A percentile compares a stretch with the other conserved stretches of the same genome.
Evolutionary conservation across 805 yeast genomes (phyloP).

Genomic region (Sugiyamaella boreocaroliniensis): DNA sequence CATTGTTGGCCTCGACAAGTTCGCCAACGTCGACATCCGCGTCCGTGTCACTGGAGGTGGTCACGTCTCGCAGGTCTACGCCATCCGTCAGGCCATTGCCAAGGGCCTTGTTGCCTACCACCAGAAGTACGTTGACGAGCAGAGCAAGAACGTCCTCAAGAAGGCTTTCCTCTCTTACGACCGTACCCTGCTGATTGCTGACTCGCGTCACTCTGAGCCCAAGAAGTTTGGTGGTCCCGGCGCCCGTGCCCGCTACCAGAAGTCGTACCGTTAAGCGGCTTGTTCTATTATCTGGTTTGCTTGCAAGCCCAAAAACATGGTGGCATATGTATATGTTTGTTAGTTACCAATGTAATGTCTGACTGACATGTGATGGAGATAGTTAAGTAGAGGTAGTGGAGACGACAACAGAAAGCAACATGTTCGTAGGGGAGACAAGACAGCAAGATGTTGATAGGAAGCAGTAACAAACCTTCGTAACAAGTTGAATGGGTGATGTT

Average conservation of each 20-base stretch:
- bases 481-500: too few species aligned
- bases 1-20: constrained; percentile 97
- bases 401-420: too few species aligned
- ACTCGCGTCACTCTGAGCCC: constrained; percentile 99
- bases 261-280: constrained; percentile 88
- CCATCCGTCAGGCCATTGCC: constrained; percentile 99
- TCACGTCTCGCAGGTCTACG: constrained; percentile 99
- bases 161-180: constrained; percentile 95
- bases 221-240: constrained; percentile 99
- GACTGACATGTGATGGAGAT: background rate
- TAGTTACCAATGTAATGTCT: background rate
- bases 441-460: too few species aligned
- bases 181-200: constrained; percentile 99
- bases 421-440: too few species aligned
- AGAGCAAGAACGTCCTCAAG: constrained; percentile 99
- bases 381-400: too few species aligned
- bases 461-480: too few species aligned
- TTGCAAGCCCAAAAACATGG: background rate
- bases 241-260: constrained; percentile 99
- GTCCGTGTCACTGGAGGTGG: constrained; percentile 99
- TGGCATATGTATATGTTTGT: background rate
- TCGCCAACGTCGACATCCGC: constrained; percentile 97
- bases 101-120: constrained; percentile 99
- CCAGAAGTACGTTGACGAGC: constrained; percentile 99
- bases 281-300: background rate